Percentiles rank a stretch among this genome's conserved stretches.
phyloP scores from a whole-genome alignment of 108 stramenopile species.

The Pseudonitzschia multistriata region DNA sequence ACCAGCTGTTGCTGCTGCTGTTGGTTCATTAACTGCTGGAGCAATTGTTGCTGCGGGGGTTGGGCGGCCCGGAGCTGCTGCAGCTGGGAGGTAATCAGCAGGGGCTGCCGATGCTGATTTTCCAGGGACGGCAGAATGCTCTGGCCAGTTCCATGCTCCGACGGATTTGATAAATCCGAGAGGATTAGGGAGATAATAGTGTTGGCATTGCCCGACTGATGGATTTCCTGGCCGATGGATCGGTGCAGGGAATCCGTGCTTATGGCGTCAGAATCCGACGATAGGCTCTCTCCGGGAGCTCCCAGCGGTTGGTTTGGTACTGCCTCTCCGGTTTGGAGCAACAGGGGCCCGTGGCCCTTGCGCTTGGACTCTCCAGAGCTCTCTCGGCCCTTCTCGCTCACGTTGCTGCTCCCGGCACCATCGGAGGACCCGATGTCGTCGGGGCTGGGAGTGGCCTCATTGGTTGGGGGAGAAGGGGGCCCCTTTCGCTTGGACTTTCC shows the following conservation, averaged over 20 bases:
- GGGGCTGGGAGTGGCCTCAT: neutral
- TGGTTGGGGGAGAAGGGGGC: conserved; percentile 4
- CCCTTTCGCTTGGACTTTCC: conserved; percentile 6
- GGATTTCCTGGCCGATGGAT: neutral
- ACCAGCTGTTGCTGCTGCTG: conserved; percentile 2
- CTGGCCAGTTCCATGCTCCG: no score
- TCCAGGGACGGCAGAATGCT: neutral
- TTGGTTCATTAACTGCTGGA: neutral
- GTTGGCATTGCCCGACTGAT: neutral
- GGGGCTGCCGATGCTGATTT: neutral
- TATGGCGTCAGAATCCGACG: neutral
- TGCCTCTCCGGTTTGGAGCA: neutral
- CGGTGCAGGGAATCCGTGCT: neutral
- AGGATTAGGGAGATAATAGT: no score
- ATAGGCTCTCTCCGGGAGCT: neutral
- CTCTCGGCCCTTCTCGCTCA: neutral
- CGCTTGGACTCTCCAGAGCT: neutral
- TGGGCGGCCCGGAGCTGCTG: neutral
- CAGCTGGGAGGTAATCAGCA: neutral
- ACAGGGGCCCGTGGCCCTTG: neutral
- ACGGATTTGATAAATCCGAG: no score
- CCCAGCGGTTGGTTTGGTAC: neutral
- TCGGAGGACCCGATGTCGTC: neutral
- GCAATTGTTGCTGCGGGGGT: neutral
- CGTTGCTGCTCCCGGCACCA: neutral